phyloP scores from a whole-genome alignment of 2,329 filamentous ascomycete species.

The Neonectria faginata region DNA sequence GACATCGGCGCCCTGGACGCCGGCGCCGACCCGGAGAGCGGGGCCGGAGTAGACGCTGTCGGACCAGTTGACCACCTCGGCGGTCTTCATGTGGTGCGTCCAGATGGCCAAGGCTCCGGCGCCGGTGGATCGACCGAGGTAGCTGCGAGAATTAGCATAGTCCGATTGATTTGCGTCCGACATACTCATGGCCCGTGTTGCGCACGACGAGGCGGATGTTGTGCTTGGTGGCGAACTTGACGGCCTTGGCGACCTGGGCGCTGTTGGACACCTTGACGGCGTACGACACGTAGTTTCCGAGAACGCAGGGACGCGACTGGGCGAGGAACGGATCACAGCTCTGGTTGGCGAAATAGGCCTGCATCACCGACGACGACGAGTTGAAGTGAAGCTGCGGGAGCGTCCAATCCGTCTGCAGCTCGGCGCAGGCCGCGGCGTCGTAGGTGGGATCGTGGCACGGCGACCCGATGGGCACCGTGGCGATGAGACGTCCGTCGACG shows the following conservation, averaged over 20 bases:
- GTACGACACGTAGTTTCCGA: slow-evolving; percentile 60
- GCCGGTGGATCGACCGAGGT: slow-evolving; percentile 68
- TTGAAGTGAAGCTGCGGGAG: slow-evolving; percentile 55
- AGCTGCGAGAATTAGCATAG: slow-evolving; percentile 16
- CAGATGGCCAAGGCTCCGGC: slow-evolving; percentile 55
- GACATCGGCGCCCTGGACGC: slow-evolving; percentile 63
- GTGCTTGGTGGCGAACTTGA: slow-evolving; percentile 47
- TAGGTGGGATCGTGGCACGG: slow-evolving; percentile 63
- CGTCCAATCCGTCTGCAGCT: slow-evolving; percentile 58
- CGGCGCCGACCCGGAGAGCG: slow-evolving; percentile 66
- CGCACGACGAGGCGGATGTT: slow-evolving; percentile 64
- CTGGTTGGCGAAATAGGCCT: slow-evolving; percentile 54
- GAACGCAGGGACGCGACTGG: slow-evolving; percentile 51
- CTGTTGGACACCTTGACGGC: slow-evolving; percentile 50
- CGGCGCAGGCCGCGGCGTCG: slow-evolving; percentile 57
- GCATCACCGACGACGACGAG: slow-evolving; percentile 49
- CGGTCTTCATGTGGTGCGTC: slow-evolving; percentile 57
- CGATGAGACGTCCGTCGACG: slow-evolving; percentile 62
- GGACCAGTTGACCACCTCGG: slow-evolving; percentile 54
- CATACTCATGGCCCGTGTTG: slow-evolving; percentile 65
- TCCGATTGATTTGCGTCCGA: no score
- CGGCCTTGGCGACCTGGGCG: slow-evolving; percentile 49
- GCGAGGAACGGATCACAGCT: slow-evolving; percentile 54
- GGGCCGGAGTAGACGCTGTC: slow-evolving; percentile 59
- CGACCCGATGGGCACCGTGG: slow-evolving; percentile 62